Conservation (phyloP, 495 filamentous ascomycete species). For the Xylaria grammica region DNA sequence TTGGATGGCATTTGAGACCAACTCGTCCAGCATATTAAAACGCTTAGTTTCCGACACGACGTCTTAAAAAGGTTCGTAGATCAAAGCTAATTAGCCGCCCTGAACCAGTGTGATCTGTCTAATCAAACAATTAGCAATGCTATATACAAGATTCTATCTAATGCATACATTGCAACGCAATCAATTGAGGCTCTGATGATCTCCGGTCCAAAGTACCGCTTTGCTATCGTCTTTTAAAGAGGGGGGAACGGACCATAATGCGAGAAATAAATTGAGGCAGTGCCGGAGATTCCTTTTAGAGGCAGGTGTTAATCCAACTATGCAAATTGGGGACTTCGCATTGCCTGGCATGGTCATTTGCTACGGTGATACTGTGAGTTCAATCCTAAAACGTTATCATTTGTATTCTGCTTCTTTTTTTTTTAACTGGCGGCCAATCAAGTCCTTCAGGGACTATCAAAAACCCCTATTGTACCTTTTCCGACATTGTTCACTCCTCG, state of each 20-base stretch:
- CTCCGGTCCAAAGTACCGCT: too few species aligned
- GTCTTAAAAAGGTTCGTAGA: neutral
- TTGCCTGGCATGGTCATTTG: neutral
- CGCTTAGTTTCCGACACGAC: neutral
- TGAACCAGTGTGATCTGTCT: too few species aligned
- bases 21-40: neutral
- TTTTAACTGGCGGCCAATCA: too few species aligned
- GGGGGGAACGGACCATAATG: neutral
- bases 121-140: too few species aligned
- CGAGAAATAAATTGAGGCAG: neutral
- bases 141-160: neutral
- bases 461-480: too few species aligned
- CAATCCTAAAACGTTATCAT: neutral
- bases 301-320: neutral
- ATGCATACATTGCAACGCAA: neutral
- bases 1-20: neutral
- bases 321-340: neutral
- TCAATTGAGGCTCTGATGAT: neutral
- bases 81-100: too few species aligned
- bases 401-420: too few species aligned
- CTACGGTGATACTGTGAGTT: neutral
- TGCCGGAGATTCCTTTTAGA: neutral
- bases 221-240: too few species aligned
- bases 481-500: too few species aligned
- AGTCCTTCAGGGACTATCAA: too few species aligned